These are phyloP conservation scores for Suhomyces terraborum DNA, from an alignment of 1,139 yeast species.

Conservation along the genomic window DNA sequence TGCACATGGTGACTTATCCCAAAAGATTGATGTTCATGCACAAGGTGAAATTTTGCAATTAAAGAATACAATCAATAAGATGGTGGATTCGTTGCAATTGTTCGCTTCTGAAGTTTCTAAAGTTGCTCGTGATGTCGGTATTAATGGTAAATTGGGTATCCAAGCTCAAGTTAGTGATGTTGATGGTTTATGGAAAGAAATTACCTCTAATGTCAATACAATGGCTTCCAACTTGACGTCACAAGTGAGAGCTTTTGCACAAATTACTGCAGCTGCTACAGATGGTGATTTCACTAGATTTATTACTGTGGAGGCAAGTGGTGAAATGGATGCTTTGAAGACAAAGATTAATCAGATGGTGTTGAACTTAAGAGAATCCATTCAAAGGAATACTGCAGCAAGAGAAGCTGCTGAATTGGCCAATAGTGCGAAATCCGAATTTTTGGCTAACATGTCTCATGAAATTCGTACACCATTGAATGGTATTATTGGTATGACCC, in stretches of 20 bases:
- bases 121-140: slow-evolving; percentile 91
- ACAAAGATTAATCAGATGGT: slow-evolving; percentile 93
- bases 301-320: slow-evolving; percentile 87
- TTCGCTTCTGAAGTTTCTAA: slow-evolving; percentile 88
- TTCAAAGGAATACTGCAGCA: slow-evolving; percentile 89
- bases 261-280: slow-evolving; percentile 90
- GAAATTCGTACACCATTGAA: slow-evolving; percentile 91
- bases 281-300: slow-evolving; percentile 91
- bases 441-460: slow-evolving; percentile 88
- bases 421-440: slow-evolving; percentile 87
- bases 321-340: slow-evolving; percentile 92
- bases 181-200: slow-evolving; percentile 90
- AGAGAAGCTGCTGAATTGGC: slow-evolving; percentile 93
- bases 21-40: slow-evolving; percentile 85
- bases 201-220: slow-evolving; percentile 88
- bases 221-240: slow-evolving; percentile 92
- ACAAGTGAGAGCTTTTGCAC: slow-evolving; percentile 91
- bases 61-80: slow-evolving; percentile 79
- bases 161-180: slow-evolving; percentile 91
- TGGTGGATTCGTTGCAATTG: slow-evolving; percentile 88
- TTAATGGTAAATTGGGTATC: slow-evolving; percentile 88
- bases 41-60: slow-evolving; percentile 82
- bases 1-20: slow-evolving; percentile 87
- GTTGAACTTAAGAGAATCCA: slow-evolving; percentile 79
- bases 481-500: slow-evolving; percentile 93